phyloP scores from a whole-genome alignment of 177 flowering plant genomes.

The Vitis hybrid region DNA sequence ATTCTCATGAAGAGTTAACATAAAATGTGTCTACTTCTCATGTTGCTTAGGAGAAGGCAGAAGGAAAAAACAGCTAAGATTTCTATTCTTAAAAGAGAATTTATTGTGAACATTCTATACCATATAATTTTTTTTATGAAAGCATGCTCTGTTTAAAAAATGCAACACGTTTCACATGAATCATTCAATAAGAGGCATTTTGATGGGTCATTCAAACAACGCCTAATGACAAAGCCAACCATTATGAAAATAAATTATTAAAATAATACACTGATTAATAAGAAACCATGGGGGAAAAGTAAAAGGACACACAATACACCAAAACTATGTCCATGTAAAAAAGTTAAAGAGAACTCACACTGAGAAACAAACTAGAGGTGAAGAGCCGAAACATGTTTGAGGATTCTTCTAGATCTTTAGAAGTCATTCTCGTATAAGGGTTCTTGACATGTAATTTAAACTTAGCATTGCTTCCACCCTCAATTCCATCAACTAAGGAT shows the following conservation, averaged over 20 bases:
- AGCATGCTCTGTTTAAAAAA: background rate
- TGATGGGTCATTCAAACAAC: background rate
- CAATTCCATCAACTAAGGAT: conserved; percentile 73
- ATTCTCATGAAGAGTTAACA: no score
- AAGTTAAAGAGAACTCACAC: conserved; percentile 58
- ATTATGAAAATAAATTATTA: background rate
- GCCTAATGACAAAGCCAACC: background rate
- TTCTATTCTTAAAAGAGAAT: background rate
- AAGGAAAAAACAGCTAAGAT: background rate
- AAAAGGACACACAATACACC: background rate
- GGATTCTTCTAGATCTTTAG: conserved; percentile 70
- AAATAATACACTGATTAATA: background rate
- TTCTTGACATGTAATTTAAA: conserved; percentile 60
- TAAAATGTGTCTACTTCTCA: background rate
- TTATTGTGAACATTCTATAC: no score
- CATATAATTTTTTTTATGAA: background rate
- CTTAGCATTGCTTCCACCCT: conserved; percentile 59
- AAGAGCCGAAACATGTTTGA: conserved; percentile 82
- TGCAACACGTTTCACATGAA: background rate
- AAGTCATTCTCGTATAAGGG: conserved; percentile 67
- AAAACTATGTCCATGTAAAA: background rate
- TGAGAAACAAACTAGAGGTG: conserved; percentile 73
- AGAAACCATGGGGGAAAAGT: background rate
- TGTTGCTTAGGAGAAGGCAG: background rate
- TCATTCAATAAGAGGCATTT: background rate